These are phyloP conservation scores for Coemansia sp. DNA, from an alignment of 371 early-diverging fungal genomes.

Conservation along the genomic window DNA sequence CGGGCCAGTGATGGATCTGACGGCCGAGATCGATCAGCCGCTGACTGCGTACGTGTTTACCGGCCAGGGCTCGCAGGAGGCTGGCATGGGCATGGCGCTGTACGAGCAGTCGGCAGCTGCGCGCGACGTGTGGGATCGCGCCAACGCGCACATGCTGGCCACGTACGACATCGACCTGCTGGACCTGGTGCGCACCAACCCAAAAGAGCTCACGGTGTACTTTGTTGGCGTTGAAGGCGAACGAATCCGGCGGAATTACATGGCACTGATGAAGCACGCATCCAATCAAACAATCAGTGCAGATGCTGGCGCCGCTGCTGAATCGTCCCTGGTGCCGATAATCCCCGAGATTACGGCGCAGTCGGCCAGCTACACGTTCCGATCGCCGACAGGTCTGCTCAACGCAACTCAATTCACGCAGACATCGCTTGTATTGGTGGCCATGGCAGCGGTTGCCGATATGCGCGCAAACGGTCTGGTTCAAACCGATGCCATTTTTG, in stretches of 20 bases:
- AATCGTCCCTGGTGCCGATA: neutral
- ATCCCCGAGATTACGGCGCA: conserved; percentile 58
- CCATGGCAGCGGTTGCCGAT: conserved; percentile 88
- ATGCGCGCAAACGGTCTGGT: conserved; percentile 88
- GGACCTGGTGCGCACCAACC: conserved; percentile 90
- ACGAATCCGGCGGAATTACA: conserved; percentile 69
- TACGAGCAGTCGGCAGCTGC: conserved; percentile 84
- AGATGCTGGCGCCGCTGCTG: neutral
- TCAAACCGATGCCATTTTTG: conserved; percentile 79
- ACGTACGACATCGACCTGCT: conserved; percentile 89
- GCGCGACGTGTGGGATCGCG: conserved; percentile 88
- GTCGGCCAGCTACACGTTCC: conserved; percentile 83
- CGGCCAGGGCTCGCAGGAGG: conserved; percentile 95
- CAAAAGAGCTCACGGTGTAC: conserved; percentile 79
- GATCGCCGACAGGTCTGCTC: conserved; percentile 84
- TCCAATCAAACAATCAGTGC: no score
- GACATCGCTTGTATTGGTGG: conserved; percentile 86
- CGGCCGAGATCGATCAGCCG: conserved; percentile 91
- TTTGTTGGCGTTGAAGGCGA: conserved; percentile 90
- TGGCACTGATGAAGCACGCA: conserved; percentile 1
- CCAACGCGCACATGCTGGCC: conserved; percentile 79
- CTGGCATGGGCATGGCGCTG: conserved; percentile 95
- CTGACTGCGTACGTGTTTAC: conserved; percentile 92
- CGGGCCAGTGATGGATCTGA: conserved; percentile 76
- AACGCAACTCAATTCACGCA: conserved; percentile 96